These are phyloP conservation scores for Blastobotrys raffinosifermentans DNA, from an alignment of 1,139 yeast genomes.

Conservation along the genomic window DNA sequence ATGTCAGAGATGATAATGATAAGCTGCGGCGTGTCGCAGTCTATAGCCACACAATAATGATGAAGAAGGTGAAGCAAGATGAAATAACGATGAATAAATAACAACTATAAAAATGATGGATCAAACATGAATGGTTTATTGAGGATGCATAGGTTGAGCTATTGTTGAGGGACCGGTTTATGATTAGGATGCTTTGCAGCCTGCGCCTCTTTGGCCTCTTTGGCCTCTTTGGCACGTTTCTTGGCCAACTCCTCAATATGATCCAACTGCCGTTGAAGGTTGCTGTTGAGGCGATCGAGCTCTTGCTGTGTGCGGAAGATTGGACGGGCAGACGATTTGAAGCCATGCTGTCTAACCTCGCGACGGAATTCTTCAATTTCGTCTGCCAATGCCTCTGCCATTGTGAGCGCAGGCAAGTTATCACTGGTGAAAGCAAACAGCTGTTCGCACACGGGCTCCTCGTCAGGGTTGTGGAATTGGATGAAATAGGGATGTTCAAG, in stretches of 20 bases:
- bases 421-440: conserved; percentile 80
- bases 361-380: conserved; percentile 69
- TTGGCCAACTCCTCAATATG: neutral
- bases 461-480: conserved; percentile 80
- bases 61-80: too few species aligned
- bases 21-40: neutral
- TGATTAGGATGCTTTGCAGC: neutral
- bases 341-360: conserved; percentile 68
- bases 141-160: neutral
- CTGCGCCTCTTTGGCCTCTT: neutral
- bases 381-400: conserved; percentile 46
- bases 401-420: conserved; percentile 8
- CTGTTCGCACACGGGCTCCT: conserved; percentile 69
- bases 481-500: conserved; percentile 72
- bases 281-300: neutral
- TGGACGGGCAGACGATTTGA: too few species aligned
- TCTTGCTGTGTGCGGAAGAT: too few species aligned
- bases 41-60: neutral
- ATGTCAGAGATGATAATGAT: neutral
- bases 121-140: neutral
- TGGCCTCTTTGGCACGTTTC: neutral
- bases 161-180: neutral
- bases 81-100: too few species aligned
- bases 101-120: too few species aligned
- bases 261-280: neutral